Conservation (phyloP, 768 basidiomycete species). For the Leccinum imitatum region DNA sequence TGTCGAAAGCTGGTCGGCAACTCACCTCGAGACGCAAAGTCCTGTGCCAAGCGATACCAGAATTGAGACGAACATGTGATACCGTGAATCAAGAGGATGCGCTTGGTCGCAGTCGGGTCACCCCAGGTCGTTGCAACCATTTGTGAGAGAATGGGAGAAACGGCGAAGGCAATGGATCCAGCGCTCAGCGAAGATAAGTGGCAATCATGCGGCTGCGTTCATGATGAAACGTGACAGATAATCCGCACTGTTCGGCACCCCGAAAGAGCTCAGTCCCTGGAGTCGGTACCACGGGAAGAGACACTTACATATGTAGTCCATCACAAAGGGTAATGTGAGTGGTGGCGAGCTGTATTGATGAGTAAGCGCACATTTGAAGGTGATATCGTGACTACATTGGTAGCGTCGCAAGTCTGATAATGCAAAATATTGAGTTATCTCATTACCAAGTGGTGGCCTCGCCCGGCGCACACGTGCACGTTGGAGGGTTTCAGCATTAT, state of each 20-base stretch:
- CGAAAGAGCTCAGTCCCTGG: neutral
- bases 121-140: constrained; percentile 16
- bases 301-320: too few relatives aligned
- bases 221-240: neutral
- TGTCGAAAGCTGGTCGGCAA: neutral
- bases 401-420: too few relatives aligned
- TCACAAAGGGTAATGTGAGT: too few relatives aligned
- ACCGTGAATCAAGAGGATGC: constrained; percentile 24
- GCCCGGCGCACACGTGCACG: too few relatives aligned
- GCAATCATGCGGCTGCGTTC: too few relatives aligned
- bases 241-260: neutral
- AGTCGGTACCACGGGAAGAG: too few relatives aligned
- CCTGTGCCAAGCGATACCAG: constrained; percentile 17
- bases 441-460: too few relatives aligned
- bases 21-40: constrained; percentile 19
- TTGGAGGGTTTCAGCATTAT: too few relatives aligned
- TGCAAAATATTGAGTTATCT: too few relatives aligned
- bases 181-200: neutral
- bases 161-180: neutral
- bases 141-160: neutral
- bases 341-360: too few relatives aligned
- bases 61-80: constrained; percentile 12
- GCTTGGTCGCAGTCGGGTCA: constrained; percentile 16
- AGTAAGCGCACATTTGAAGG: too few relatives aligned
- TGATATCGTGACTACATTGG: too few relatives aligned